Evolutionary conservation across 2,329 filamentous ascomycete species (phyloP).

Genomic region (Endocalyx cinctus): DNA sequence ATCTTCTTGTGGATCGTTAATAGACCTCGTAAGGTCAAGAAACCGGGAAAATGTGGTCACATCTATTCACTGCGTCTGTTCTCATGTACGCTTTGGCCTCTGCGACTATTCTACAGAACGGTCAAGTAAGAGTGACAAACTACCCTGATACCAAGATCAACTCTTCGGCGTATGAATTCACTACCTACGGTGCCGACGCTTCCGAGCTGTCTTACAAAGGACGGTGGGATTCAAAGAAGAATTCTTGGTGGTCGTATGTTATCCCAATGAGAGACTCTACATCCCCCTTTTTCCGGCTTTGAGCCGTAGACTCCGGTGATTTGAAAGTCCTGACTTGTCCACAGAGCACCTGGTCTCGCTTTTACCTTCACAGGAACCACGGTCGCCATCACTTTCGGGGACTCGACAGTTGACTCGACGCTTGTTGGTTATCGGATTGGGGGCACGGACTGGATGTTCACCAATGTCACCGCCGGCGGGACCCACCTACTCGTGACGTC

Average conservation of each 20-base stretch:
- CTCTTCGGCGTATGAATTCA: conserved; percentile 26
- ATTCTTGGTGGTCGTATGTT: conserved; percentile 57
- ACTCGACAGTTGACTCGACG: conserved; percentile 42
- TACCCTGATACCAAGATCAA: conserved; percentile 37
- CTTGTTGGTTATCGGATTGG: conserved; percentile 55
- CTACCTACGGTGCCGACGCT: conserved; percentile 45
- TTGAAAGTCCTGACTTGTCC: conserved; percentile 6
- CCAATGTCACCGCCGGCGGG: conserved; percentile 51
- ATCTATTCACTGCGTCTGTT: conserved; percentile 5
- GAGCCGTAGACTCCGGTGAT: no score
- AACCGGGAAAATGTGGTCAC: no score
- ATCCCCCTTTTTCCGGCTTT: no score
- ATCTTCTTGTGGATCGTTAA: no score
- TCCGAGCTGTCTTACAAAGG: conserved; percentile 58
- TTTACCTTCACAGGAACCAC: conserved; percentile 51
- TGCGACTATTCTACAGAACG: conserved; percentile 35
- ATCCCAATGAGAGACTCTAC: no score
- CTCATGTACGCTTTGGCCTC: conserved; percentile 7
- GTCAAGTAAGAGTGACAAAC: conserved; percentile 35
- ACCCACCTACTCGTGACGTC: conserved; percentile 52
- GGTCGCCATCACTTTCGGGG: conserved; percentile 51
- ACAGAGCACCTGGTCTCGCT: conserved; percentile 47
- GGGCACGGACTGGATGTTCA: conserved; percentile 56
- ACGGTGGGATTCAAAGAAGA: conserved; percentile 55
- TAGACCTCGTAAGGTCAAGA: no score